Base-by-base conservation (phyloP, 805 yeast genomes). In the Saturnispora hagleri region DNA sequence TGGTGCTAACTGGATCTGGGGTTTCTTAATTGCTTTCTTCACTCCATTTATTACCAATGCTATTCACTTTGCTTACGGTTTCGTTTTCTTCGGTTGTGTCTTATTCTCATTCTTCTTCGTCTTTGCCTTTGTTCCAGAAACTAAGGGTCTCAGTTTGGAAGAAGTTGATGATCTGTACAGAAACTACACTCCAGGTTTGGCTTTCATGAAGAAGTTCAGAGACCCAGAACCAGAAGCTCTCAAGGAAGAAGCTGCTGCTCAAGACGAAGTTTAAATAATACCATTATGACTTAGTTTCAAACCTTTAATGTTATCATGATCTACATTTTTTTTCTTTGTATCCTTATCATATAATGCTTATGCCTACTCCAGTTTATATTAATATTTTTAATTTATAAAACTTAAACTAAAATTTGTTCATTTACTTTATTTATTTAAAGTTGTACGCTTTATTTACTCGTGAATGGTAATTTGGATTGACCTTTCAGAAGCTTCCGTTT, bases 1-100 rank as follows among this genome's bases (percentile, higher is more conserved):
- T 28, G 81, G 81, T 33, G 77, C 82, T 46, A 81, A 81, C 65
- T 82, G 88, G 88, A 53, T 79, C 51, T 76, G 81, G 73, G 79
- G 79, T 48, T 76, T 76, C 70, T 67, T 76, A 58, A 76, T 76
- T 59, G 69, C 80, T n/a, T 76, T 78, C 69, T 76, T 76, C 69
- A 76, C 81, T 52, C 81, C 82, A 51, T 76, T 76, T 66, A 77
- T 78, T 57, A 73, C 80, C 40, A 58, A 64, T 31, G 76, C 78
- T 50, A 77, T 77, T 60, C 79, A 75, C 60, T 77, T 77, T 63
- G 75, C 76, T 63, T 77, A 76, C 65, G 82, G 82, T 52, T 77
- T 71, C 57, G 82, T 78, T 36, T 78, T 78, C 67, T 68, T 76
- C 44, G 82, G 82, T 5, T 78, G 81, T 65, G 67, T 74, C 55